These are phyloP conservation scores for Penicillium lividum DNA, from an alignment of 495 filamentous ascomycete species.

Conservation along the genomic window DNA sequence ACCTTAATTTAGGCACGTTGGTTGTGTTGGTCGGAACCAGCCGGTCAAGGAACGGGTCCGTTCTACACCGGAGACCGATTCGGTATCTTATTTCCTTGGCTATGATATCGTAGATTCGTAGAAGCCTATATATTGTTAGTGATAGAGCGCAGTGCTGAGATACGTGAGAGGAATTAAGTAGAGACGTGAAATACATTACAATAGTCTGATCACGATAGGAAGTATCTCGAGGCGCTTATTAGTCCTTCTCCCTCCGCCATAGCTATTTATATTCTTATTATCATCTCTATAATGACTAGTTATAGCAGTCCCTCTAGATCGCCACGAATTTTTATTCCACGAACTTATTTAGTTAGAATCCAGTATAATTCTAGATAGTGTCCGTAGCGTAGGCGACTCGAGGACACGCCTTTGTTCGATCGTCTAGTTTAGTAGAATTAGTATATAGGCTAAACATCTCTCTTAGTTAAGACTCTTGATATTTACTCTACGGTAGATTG, in stretches of 20 bases:
- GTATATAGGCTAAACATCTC: not conserved
- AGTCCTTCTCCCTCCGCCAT: too few species aligned
- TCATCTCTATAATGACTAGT: too few species aligned
- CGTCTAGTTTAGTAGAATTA: not conserved
- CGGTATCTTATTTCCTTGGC: not conserved
- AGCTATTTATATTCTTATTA: too few species aligned
- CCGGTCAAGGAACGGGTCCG: not conserved
- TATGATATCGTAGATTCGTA: not conserved
- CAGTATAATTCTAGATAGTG: not conserved
- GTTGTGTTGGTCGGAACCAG: not conserved
- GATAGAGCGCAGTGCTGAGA: not conserved
- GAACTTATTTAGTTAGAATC: not conserved
- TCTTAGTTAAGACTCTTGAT: not conserved
- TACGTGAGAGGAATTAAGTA: not conserved
- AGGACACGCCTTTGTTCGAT: constrained; percentile 1
- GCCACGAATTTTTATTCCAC: too few species aligned
- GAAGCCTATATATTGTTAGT: not conserved
- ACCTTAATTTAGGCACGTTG: not conserved
- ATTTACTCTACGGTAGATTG: too few species aligned
- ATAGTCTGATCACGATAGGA: not conserved
- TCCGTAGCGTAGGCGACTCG: not conserved
- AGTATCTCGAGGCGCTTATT: too few species aligned
- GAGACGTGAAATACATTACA: not conserved
- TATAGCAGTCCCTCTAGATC: too few species aligned
- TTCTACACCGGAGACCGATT: not conserved